Percentiles rank a stretch among this genome's conserved stretches.
phyloP scores from a whole-genome alignment of 495 filamentous ascomycete species.

The Copromyces sp. region DNA sequence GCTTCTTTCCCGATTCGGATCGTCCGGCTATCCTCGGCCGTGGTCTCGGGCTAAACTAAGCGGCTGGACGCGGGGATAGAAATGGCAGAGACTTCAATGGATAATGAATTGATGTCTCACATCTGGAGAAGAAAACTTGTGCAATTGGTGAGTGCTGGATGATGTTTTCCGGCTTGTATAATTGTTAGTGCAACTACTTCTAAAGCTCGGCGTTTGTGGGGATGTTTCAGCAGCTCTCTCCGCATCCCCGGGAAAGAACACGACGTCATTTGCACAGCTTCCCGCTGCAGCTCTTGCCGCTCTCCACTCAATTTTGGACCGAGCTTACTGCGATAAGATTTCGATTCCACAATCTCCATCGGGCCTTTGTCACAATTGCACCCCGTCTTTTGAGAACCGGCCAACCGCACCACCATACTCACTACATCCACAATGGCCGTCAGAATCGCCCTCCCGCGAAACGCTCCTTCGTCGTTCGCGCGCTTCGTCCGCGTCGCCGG shows the following conservation, averaged over 20 bases:
- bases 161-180: background rate
- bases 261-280: background rate
- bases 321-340: background rate
- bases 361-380: background rate
- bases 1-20: background rate
- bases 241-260: background rate
- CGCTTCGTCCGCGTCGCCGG: conserved; percentile 1
- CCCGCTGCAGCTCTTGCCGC: background rate
- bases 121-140: background rate
- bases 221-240: background rate
- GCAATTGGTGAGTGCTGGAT: background rate
- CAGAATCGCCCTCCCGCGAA: background rate
- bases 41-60: background rate
- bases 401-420: background rate
- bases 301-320: background rate
- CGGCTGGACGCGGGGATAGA: background rate
- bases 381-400: background rate
- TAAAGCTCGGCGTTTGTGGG: background rate
- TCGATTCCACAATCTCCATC: background rate
- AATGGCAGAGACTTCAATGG: background rate
- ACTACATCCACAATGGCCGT: background rate
- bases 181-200: background rate
- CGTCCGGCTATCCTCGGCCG: background rate
- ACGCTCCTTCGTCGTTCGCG: background rate
- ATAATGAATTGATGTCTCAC: background rate